Percentiles rank a stretch among this genome's conserved stretches.
Evolutionary conservation across 306 rosid species (phyloP).

Genomic region (Urtica urens): DNA sequence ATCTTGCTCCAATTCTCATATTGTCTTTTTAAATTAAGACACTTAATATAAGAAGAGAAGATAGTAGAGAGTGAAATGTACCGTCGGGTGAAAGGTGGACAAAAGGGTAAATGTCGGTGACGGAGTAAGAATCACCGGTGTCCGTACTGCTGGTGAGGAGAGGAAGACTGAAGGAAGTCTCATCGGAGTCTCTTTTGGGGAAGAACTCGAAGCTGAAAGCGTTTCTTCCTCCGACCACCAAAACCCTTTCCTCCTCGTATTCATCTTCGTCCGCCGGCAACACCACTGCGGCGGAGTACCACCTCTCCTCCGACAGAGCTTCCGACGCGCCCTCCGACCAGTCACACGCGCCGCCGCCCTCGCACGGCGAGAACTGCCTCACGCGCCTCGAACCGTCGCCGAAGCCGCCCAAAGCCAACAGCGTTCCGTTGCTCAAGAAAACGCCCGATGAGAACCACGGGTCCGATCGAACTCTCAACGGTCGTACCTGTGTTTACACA

Average conservation of each 20-base stretch:
- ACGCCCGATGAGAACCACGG: conserved; percentile 87
- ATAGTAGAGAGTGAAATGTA: too few relatives aligned
- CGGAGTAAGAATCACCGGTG: conserved; percentile 20
- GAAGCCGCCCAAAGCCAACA: conserved; percentile 53
- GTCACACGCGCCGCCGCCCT: conserved; percentile 28
- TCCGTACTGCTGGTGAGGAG: conserved; percentile 48
- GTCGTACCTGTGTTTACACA: too few relatives aligned
- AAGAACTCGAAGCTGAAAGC: conserved; percentile 48
- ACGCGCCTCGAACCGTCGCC: conserved; percentile 31
- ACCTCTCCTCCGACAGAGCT: conserved; percentile 32
- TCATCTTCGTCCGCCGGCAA: conserved; percentile 47
- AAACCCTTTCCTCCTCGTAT: too few relatives aligned
- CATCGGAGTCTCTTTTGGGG: conserved; percentile 31
- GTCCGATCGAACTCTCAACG: conserved; percentile 46
- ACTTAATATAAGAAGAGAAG: too few relatives aligned
- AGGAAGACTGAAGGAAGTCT: conserved; percentile 38
- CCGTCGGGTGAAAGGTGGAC: conserved; percentile 69
- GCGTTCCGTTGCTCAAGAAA: conserved; percentile 62
- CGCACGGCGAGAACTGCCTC: conserved; percentile 40
- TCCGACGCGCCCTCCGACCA: conserved; percentile 39
- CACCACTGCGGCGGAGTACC: conserved; percentile 59
- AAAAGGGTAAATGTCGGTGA: conserved; percentile 76
- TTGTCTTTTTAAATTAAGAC: too few relatives aligned
- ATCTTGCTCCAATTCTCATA: too few relatives aligned
- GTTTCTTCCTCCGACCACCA: conserved; percentile 68